Percentiles rank a stretch among this genome's conserved stretches.
Conservation (phyloP, 2,329 filamentous ascomycete genomes). For the Cladosporium halotolerans region DNA sequence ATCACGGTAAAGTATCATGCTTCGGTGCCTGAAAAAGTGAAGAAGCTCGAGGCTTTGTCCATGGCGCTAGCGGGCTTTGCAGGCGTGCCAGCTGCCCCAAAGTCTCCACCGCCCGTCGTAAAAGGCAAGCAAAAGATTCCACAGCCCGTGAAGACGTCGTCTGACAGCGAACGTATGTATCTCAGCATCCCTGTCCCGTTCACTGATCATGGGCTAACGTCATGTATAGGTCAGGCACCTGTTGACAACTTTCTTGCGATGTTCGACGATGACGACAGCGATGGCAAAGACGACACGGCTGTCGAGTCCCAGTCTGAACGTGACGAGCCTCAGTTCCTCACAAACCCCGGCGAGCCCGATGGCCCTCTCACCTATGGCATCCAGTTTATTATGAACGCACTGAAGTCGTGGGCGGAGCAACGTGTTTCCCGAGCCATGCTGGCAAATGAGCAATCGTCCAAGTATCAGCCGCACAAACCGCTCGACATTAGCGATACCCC, state of each 20-base stretch:
- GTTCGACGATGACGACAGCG: constrained; percentile 18
- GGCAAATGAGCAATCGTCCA: constrained; percentile 15
- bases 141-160: background rate
- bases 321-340: constrained; percentile 12
- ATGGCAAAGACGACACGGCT: constrained; percentile 8
- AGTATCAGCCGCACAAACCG: background rate
- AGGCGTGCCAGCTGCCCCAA: constrained; percentile 16
- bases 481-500: constrained; percentile 18
- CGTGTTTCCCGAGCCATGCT: constrained; percentile 19
- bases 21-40: constrained; percentile 20
- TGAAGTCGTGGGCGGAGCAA: constrained; percentile 30
- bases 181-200: too few relatives aligned
- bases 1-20: constrained; percentile 10
- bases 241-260: constrained; percentile 23
- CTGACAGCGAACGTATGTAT: too few relatives aligned
- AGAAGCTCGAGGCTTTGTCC: constrained; percentile 23
- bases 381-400: constrained; percentile 29
- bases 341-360: constrained; percentile 19
- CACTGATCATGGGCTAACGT: too few relatives aligned
- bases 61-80: constrained; percentile 24
- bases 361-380: constrained; percentile 26
- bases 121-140: constrained; percentile 8
- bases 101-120: background rate
- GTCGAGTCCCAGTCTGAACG: background rate
- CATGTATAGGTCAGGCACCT: background rate